Conservation (phyloP, 305 asterid genomes). For the Fraxinus albicans region DNA sequence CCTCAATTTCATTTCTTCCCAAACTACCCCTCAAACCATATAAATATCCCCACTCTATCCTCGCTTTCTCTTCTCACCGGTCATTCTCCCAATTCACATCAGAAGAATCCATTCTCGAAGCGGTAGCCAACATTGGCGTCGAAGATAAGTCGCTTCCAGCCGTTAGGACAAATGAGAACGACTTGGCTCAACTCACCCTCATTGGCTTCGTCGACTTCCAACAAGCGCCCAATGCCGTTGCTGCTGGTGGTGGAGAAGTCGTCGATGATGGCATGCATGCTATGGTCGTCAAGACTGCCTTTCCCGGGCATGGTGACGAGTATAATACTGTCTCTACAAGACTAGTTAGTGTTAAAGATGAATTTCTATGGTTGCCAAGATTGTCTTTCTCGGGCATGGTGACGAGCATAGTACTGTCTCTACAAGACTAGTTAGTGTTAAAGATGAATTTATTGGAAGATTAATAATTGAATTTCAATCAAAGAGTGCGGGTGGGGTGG, state of each 20-base stretch:
- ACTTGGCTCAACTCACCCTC: conserved; percentile 59
- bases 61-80: conserved; percentile 34
- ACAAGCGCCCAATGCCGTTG: conserved; percentile 76
- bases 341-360: too few species aligned
- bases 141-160: conserved; percentile 42
- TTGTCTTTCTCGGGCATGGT: neutral
- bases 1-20: conserved; percentile 20
- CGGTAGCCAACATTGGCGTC: conserved; percentile 41
- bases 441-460: neutral
- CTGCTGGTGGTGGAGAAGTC: conserved; percentile 75
- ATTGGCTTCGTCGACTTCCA: conserved; percentile 67
- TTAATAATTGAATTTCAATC: neutral
- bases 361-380: too few species aligned
- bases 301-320: conserved; percentile 35
- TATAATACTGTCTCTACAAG: too few species aligned
- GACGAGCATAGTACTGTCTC: conserved; percentile 62
- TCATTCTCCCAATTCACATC: conserved; percentile 38
- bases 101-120: conserved; percentile 48
- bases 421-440: conserved; percentile 62
- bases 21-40: conserved; percentile 21
- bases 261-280: conserved; percentile 57
- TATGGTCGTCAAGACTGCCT: conserved; percentile 79
- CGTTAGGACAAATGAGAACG: conserved; percentile 71
- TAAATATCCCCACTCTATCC: conserved; percentile 7
- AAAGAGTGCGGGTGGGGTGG: too few species aligned